These are phyloP conservation scores for Guillardia theta DNA, from an alignment of 78 protist genomes.

Conservation along the genomic window DNA sequence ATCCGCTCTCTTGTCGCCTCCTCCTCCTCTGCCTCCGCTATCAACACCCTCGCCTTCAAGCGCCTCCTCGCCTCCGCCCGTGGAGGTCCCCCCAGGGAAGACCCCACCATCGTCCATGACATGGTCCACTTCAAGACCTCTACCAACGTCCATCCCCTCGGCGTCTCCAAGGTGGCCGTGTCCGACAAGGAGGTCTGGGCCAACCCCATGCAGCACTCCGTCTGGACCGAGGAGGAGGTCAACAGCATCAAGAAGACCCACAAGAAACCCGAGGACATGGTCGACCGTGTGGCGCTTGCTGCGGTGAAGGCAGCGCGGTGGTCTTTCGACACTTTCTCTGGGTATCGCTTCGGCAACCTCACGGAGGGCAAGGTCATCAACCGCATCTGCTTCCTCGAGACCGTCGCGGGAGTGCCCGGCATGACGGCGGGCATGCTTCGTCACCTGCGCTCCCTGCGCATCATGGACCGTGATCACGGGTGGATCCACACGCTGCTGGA, in stretches of 20 bases:
- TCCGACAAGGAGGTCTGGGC: not conserved
- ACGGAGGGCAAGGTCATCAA: not conserved
- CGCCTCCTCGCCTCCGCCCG: no score
- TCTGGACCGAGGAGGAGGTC: not conserved
- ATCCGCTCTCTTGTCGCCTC: no score
- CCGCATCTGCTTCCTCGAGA: constrained; percentile 62
- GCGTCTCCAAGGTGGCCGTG: not conserved
- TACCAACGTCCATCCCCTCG: not conserved
- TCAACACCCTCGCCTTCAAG: no score
- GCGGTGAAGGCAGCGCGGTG: not conserved
- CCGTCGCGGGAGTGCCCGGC: constrained; percentile 85
- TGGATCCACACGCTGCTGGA: constrained; percentile 67
- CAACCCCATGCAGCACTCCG: not conserved
- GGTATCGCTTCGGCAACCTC: not conserved
- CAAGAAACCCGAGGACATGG: not conserved
- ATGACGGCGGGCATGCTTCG: constrained; percentile 66
- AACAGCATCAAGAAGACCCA: not conserved
- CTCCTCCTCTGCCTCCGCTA: no score
- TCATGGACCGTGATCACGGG: constrained; percentile 67
- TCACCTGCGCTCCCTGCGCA: constrained; percentile 81
- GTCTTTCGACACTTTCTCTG: not conserved
- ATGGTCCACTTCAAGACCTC: constrained; percentile 35
- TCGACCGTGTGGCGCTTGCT: not conserved
- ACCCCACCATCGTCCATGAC: not conserved
- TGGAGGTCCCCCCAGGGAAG: no score